Evolutionary conservation across 768 basidiomycete genomes (phyloP), one percentile per base, ranked within the genome.

Genomic region (Trichaptum fuscoviolaceum): DNA sequence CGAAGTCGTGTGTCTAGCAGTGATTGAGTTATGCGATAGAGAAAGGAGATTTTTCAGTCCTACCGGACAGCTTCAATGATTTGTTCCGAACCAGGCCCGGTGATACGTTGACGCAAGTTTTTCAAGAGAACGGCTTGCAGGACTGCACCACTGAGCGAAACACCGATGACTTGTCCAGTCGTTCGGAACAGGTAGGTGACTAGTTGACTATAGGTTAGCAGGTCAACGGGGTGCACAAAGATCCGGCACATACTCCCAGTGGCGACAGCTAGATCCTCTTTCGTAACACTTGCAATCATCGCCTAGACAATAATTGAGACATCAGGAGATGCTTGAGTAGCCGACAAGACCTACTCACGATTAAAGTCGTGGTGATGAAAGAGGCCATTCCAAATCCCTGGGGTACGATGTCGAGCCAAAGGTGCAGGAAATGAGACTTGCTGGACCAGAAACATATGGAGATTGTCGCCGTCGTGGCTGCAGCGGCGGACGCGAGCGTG

Each of bases 181-280:
- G 94, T 95, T 69, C 96, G 82, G 81, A 96, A 96, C 61, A 97
- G 82, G 77, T 99, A 99, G 35, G 92, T 92, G 71, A 96, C 95
- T 96, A 71, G 20, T 30, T 30, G 17, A 36, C 63, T 10, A 64
- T 42, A 42, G 63, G 42, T 62, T 7, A 35, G n/a, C 66, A 30
- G 66, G 64, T 61, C 63, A 15, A 30, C n/a, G 24, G 26, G 8
- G 67, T 52, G 64, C 67, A 69, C 68, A 63, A 42, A 63, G 68
- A 68, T 63, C n/a, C 64, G 64, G 30, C 69, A 81, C 91, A 80
- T 78, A 95, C 94, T 91, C 75, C 94, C 94, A 35, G 91, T 96
- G 63, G 93, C 93, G 58, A 96, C 87, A 12, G 94, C 88, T 83
- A 93, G 86, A 70, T 95, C 92, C 74, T 90, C 85, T 72, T 88